phyloP scores from a whole-genome alignment of 371 early-diverging fungal species.

The Apophysomyces ossiformis region DNA sequence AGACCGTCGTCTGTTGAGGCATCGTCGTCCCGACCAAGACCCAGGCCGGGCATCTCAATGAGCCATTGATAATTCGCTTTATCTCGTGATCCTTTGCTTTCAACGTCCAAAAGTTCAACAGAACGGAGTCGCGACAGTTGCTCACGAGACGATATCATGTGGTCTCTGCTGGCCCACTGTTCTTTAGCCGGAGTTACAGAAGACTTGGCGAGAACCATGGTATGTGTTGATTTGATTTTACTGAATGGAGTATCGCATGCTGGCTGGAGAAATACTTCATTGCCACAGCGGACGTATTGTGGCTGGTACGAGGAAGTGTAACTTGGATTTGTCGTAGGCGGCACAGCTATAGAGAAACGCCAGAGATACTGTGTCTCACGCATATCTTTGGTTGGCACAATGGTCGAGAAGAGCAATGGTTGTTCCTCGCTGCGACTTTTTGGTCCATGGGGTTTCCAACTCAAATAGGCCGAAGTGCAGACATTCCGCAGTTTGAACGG shows the following conservation, averaged over 20 bases:
- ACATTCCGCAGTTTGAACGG: slow-evolving; percentile 42
- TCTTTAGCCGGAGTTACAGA: not conserved
- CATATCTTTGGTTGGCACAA: slow-evolving; percentile 7
- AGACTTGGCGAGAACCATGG: slow-evolving; percentile 20
- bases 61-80: slow-evolving; percentile 22
- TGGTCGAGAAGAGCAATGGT: slow-evolving; percentile 6
- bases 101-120: slow-evolving; percentile 19
- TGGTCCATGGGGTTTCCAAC: slow-evolving; percentile 30
- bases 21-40: slow-evolving; percentile 25
- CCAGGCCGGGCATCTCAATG: slow-evolving; percentile 31
- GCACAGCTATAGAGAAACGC: slow-evolving; percentile 24
- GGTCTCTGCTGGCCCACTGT: slow-evolving; percentile 1
- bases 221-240: slow-evolving; percentile 14
- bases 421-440: slow-evolving; percentile 6
- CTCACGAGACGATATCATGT: slow-evolving; percentile 5
- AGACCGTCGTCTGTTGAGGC: slow-evolving; percentile 27
- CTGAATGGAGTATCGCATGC: slow-evolving; percentile 24
- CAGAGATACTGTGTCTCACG: slow-evolving; percentile 31
- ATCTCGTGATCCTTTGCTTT: not conserved
- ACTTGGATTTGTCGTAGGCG: slow-evolving; percentile 16
- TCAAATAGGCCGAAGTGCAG: slow-evolving; percentile 37
- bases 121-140: slow-evolving; percentile 17
- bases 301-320: slow-evolving; percentile 11
- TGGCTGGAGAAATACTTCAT: slow-evolving; percentile 39
- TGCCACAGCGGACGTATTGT: slow-evolving; percentile 28